These are phyloP conservation scores for Coniochaeta pulveracea DNA, from an alignment of 2,329 filamentous ascomycete genomes.

Conservation along the genomic window DNA sequence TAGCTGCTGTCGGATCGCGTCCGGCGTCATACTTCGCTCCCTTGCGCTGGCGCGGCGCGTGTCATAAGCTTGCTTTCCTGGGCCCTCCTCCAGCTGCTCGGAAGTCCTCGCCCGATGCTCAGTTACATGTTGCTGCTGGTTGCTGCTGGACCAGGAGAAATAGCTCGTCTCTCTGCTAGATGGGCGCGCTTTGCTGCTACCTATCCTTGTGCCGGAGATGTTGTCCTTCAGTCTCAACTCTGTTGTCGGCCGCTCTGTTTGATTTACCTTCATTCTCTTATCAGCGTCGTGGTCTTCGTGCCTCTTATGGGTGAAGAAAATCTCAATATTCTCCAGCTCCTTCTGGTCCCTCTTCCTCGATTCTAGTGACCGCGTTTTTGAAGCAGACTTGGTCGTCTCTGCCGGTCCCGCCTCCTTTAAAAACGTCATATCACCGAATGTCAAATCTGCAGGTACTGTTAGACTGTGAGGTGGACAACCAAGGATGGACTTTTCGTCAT, in stretches of 20 bases:
- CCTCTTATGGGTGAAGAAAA: not conserved
- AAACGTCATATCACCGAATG: slow-evolving; percentile 3
- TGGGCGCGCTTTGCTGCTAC: not conserved
- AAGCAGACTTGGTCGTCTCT: not conserved
- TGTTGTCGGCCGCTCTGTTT: not conserved
- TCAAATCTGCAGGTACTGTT: not conserved
- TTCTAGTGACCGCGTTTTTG: not conserved
- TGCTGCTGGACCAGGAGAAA: not conserved
- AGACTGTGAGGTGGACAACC: not conserved
- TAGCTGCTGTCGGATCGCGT: not conserved
- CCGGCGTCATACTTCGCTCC: not conserved
- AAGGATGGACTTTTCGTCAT: not conserved
- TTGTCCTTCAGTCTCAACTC: not conserved
- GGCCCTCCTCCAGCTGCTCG: not conserved
- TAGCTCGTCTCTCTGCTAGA: not conserved
- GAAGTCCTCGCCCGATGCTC: not conserved
- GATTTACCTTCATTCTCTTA: not conserved
- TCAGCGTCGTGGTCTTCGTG: not conserved
- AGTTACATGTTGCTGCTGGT: not conserved
- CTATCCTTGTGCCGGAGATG: not conserved
- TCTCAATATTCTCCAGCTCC: slow-evolving; percentile 1
- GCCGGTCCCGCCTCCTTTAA: not conserved
- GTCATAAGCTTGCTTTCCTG: not conserved
- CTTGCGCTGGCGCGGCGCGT: not conserved
- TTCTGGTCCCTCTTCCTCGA: not conserved